Conservation (phyloP, 2,329 filamentous ascomycete genomes). For the Pyricularia grisea region DNA sequence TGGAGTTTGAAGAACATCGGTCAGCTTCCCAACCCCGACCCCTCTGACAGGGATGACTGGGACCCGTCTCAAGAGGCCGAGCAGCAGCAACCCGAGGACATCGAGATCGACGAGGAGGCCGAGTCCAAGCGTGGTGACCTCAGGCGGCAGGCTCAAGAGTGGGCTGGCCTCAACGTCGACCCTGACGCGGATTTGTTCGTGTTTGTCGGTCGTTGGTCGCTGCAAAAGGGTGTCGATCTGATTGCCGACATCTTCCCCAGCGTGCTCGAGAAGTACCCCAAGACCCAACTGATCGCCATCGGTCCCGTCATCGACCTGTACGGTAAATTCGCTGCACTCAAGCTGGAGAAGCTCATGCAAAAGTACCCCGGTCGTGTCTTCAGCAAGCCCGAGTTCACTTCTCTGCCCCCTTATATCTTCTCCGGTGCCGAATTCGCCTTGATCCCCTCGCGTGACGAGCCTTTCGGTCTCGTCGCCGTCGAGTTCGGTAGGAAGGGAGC, state of each 20-base stretch:
- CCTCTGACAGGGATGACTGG: constrained; percentile 48
- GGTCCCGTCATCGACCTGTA: neutral
- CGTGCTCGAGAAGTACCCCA: constrained; percentile 46
- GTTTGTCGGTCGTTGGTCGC: constrained; percentile 60
- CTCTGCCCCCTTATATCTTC: constrained; percentile 58
- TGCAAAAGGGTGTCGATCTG: constrained; percentile 60
- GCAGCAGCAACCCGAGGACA: neutral
- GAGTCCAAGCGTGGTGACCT: neutral
- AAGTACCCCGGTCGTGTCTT: constrained; percentile 35
- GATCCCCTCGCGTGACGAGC: constrained; percentile 60
- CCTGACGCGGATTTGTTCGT: constrained; percentile 56
- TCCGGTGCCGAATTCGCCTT: constrained; percentile 59
- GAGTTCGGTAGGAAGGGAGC: constrained; percentile 1
- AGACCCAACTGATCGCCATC: constrained; percentile 12
- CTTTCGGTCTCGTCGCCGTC: constrained; percentile 51
- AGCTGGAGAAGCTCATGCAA: neutral
- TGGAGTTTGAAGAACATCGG: neutral
- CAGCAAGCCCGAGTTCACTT: constrained; percentile 60
- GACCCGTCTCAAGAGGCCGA: constrained; percentile 49
- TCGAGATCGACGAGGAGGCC: neutral
- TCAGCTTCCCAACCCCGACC: neutral
- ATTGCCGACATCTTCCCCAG: constrained; percentile 28
- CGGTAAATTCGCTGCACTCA: neutral
- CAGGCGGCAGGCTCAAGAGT: constrained; percentile 53
- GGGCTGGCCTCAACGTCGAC: constrained; percentile 53